phyloP scores from a whole-genome alignment of 2,329 filamentous ascomycete species.

The Juglanconis oblonga region DNA sequence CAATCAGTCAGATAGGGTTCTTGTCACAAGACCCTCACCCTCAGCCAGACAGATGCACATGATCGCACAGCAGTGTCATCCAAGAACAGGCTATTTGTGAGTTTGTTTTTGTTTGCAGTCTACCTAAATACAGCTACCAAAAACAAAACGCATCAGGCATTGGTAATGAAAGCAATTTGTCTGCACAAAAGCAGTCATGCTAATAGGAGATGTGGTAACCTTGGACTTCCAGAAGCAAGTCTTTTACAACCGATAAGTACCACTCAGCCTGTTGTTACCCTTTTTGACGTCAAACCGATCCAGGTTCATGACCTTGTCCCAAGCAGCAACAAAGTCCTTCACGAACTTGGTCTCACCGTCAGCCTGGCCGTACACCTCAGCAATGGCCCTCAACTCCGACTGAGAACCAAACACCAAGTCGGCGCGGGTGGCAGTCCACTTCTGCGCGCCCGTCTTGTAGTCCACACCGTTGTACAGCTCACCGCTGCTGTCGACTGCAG shows the following conservation, averaged over 20 bases:
- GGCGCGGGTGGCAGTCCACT: conserved; percentile 67
- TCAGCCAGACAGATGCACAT: too few relatives aligned
- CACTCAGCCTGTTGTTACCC: not conserved
- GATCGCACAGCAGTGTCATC: too few relatives aligned
- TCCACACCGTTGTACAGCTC: conserved; percentile 64
- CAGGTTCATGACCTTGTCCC: conserved; percentile 73
- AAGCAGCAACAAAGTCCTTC: conserved; percentile 70
- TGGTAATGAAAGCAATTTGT: not conserved
- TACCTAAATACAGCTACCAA: too few relatives aligned
- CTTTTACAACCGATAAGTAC: not conserved
- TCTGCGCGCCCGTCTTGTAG: conserved; percentile 64
- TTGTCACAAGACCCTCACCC: too few relatives aligned
- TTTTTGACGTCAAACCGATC: conserved; percentile 63
- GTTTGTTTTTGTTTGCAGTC: too few relatives aligned
- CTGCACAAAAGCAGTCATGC: too few relatives aligned
- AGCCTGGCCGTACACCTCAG: conserved; percentile 65
- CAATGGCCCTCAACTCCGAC: conserved; percentile 66
- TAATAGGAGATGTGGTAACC: too few relatives aligned
- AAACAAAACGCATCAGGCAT: too few relatives aligned
- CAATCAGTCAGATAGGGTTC: too few relatives aligned
- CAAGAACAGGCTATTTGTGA: too few relatives aligned
- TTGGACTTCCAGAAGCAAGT: not conserved
- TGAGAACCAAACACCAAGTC: conserved; percentile 72
- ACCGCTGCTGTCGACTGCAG: conserved; percentile 42
- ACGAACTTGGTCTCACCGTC: conserved; percentile 64